Base-by-base conservation (phyloP, 768 basidiomycete genomes). In the Mycena pura region DNA sequence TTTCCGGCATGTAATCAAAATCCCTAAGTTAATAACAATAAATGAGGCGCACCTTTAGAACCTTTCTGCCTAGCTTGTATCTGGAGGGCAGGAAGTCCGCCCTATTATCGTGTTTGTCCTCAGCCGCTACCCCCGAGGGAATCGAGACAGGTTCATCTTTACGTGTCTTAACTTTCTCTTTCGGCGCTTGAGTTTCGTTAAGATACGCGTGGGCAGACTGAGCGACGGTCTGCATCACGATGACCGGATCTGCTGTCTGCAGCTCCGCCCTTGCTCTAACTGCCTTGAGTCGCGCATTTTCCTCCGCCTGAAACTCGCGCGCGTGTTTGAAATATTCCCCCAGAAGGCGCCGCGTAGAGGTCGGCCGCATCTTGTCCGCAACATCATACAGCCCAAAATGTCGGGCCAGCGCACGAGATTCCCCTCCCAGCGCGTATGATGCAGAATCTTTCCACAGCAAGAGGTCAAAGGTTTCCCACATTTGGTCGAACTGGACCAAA, bases 11-110 rank as follows among this genome's bases (percentile, higher is more conserved):
- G 13, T 39, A n/a, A 38, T 2, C 44, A 27, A 5, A 28, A 27
- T 13, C 2, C 14, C 6, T 13, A 5, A 47, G 19, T 13, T 3
- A n/a, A n/a, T n/a, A n/a, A n/a, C n/a, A n/a, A n/a, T n/a, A 15
- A 38, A 57, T 6, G 0, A 19, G 21, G 13, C n/a, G 13, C 24
- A 47, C 55, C 55, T 57, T 57, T 5, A 47, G 3, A 4, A 40
- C 45, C 27, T 57, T 57, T 17, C 47, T 57, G 6, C 55, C 55
- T 5, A 57, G 5, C 36, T 57, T 57, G 55, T 28, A 57, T 3
- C 27, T 45, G 11, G 25, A 9, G 21, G 55, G 55, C 1, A 57
- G 19, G 19, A 29, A 38, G 5, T 57, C 55, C 1, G 54, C 43
- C 7, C 32, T 5, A 32, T 22, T 4, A 2, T 49, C 47, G n/a